These are phyloP conservation scores for Acacia acuminata DNA, from an alignment of 306 rosid species.

Conservation along the genomic window DNA sequence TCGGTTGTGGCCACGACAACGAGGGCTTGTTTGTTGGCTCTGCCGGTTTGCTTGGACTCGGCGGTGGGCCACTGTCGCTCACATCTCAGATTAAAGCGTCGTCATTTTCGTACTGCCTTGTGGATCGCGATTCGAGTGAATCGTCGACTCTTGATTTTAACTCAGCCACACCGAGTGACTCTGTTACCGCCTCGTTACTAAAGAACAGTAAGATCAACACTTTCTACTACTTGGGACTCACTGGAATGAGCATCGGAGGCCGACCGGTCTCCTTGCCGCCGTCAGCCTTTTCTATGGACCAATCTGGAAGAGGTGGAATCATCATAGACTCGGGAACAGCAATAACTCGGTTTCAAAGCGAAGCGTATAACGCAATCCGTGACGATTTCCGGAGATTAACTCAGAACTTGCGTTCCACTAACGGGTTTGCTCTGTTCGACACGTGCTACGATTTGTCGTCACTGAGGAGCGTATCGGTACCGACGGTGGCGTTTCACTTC, in stretches of 20 bases:
- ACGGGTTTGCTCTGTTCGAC: conserved; percentile 66
- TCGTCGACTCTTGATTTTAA: conserved; percentile 89
- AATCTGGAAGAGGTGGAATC: conserved; percentile 66
- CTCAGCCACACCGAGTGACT: conserved; percentile 62
- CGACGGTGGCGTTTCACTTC: conserved; percentile 76
- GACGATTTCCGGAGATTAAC: conserved; percentile 64
- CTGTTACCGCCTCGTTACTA: conserved; percentile 54
- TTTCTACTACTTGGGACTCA: conserved; percentile 62
- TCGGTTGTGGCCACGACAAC: conserved; percentile 90
- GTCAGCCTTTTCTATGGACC: conserved; percentile 44
- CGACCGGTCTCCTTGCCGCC: conserved; percentile 44
- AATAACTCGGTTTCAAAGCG: conserved; percentile 66
- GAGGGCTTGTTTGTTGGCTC: conserved; percentile 80
- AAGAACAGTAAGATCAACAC: conserved; percentile 42
- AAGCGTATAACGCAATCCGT: conserved; percentile 66
- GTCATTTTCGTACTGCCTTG: conserved; percentile 83
- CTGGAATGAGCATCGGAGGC: conserved; percentile 83
- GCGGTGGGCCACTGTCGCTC: conserved; percentile 70
- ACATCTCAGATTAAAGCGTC: conserved; percentile 68
- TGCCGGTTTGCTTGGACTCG: conserved; percentile 89
- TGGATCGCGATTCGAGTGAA: conserved; percentile 68
- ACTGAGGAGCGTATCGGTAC: conserved; percentile 51
- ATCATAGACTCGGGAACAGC: conserved; percentile 92
- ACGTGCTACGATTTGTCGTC: conserved; percentile 82
- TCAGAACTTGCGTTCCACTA: conserved; percentile 38